A percentile compares a stretch with the other conserved stretches of the same genome.
phyloP scores from a whole-genome alignment of 257 asterid species.

The Solanum sejunctum region DNA sequence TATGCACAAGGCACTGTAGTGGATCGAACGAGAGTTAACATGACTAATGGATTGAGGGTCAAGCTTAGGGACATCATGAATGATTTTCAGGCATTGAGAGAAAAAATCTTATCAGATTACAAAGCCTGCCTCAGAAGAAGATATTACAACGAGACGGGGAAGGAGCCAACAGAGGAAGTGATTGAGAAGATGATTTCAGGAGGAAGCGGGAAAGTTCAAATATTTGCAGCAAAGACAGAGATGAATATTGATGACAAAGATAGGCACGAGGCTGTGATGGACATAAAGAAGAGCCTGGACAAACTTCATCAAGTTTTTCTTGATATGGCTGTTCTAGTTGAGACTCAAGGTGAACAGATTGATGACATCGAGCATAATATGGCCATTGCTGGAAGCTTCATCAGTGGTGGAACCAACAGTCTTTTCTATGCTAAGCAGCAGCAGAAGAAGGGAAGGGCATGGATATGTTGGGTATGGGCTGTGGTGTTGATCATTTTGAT shows the following conservation, averaged over 20 bases:
- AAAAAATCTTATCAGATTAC: constrained; percentile 45
- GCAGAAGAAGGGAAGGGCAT: constrained; percentile 32
- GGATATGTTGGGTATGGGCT: constrained; percentile 53
- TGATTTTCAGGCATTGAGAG: constrained; percentile 58
- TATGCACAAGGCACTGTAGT: constrained; percentile 50
- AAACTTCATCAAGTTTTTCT: constrained; percentile 88
- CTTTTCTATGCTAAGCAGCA: constrained; percentile 67
- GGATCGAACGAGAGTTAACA: constrained; percentile 55
- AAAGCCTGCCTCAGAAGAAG: constrained; percentile 57
- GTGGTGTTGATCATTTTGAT: constrained; percentile 36
- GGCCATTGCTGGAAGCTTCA: constrained; percentile 51
- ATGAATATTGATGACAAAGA: constrained; percentile 38
- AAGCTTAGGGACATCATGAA: constrained; percentile 63
- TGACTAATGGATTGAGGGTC: constrained; percentile 46
- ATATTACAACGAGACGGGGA: constrained; percentile 55
- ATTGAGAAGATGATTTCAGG: constrained; percentile 50
- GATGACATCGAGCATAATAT: constrained; percentile 60
- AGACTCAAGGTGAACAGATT: constrained; percentile 56
- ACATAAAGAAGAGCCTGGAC: constrained; percentile 69
- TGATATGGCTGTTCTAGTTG: constrained; percentile 81
- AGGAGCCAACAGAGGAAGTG: constrained; percentile 44
- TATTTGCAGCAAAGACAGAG: constrained; percentile 26
- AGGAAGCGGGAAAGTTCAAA: constrained; percentile 23
- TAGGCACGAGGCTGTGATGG: constrained; percentile 79
- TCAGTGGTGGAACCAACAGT: constrained; percentile 65